These are phyloP conservation scores for Lojkania enalia DNA, from an alignment of 2,329 filamentous ascomycete genomes.

Conservation along the genomic window DNA sequence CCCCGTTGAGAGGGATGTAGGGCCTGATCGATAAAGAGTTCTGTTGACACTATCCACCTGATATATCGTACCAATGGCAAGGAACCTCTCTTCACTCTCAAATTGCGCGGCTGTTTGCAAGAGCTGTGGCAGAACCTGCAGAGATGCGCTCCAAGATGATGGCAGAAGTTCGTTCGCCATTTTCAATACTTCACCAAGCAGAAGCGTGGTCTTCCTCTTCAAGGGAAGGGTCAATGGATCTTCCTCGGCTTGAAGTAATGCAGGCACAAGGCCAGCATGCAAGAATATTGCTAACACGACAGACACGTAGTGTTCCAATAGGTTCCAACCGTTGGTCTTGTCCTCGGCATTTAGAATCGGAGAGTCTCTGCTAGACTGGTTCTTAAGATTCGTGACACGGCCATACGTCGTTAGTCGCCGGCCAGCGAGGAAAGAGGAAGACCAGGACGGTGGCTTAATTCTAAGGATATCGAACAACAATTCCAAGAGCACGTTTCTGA, in stretches of 20 bases:
- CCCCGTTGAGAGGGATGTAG: slow-evolving; percentile 41
- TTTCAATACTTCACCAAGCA: slow-evolving; percentile 90
- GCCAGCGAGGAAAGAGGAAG: slow-evolving; percentile 90
- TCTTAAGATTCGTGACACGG: slow-evolving; percentile 82
- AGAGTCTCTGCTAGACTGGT: slow-evolving; percentile 57
- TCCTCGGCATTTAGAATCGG: slow-evolving; percentile 66
- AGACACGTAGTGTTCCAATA: slow-evolving; percentile 92
- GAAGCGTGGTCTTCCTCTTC: slow-evolving; percentile 84
- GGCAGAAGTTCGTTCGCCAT: slow-evolving; percentile 85
- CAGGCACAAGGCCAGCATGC: slow-evolving; percentile 69
- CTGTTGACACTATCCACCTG: slow-evolving; percentile 97
- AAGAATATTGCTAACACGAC: slow-evolving; percentile 84
- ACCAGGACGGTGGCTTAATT: slow-evolving; percentile 94
- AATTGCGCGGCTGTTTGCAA: slow-evolving; percentile 77
- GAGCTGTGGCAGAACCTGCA: slow-evolving; percentile 87
- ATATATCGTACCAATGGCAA: slow-evolving; percentile 89
- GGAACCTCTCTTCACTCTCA: slow-evolving; percentile 70
- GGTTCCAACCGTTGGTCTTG: slow-evolving; percentile 69
- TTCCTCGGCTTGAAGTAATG: slow-evolving; percentile 63
- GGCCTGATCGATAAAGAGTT: slow-evolving; percentile 79
- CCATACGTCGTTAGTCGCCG: slow-evolving; percentile 93
- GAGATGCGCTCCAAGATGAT: slow-evolving; percentile 74
- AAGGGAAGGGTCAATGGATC: slow-evolving; percentile 69
- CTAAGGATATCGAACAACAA: slow-evolving; percentile 80
- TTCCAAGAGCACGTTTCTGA: slow-evolving; percentile 80